Evolutionary conservation across 352 stramenopile genomes (phyloP).

Genomic region (Phytophthora ramorum): DNA sequence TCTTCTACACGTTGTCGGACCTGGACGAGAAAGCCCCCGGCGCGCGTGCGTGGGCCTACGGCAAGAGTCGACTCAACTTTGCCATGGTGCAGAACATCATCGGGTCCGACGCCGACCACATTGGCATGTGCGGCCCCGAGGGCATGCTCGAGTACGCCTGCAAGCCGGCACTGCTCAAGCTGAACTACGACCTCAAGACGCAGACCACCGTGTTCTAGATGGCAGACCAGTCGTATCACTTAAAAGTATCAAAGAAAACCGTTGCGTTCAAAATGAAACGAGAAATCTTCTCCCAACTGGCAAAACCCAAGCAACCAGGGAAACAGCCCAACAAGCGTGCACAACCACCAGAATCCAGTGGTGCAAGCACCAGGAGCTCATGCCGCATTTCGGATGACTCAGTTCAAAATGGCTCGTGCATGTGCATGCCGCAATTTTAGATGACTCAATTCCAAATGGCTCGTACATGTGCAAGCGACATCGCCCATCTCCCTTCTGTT

Average conservation of each 20-base stretch:
- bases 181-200: slow-evolving; percentile 87
- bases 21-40: slow-evolving; percentile 61
- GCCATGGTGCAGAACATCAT: slow-evolving; percentile 90
- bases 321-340: background rate
- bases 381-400: slow-evolving; percentile 30
- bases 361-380: slow-evolving; percentile 1
- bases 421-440: slow-evolving; percentile 13
- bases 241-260: slow-evolving; percentile 6
- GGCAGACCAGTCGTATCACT: background rate
- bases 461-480: background rate
- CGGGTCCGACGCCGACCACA: slow-evolving; percentile 64
- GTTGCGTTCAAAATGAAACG: slow-evolving; percentile 5
- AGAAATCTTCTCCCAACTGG: background rate
- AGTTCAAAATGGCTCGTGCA: background rate
- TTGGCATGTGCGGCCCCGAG: slow-evolving; percentile 94
- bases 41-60: slow-evolving; percentile 69
- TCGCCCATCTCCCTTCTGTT: slow-evolving; percentile 10
- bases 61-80: slow-evolving; percentile 85
- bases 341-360: slow-evolving; percentile 13
- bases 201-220: slow-evolving; percentile 59
- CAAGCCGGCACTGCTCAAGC: slow-evolving; percentile 83
- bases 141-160: slow-evolving; percentile 96
- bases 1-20: slow-evolving; percentile 52
- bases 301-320: background rate
- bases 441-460: slow-evolving; percentile 16